Conservation (phyloP, 2,329 filamentous ascomycete genomes). For the Stagonosporopsis rhizophila region DNA sequence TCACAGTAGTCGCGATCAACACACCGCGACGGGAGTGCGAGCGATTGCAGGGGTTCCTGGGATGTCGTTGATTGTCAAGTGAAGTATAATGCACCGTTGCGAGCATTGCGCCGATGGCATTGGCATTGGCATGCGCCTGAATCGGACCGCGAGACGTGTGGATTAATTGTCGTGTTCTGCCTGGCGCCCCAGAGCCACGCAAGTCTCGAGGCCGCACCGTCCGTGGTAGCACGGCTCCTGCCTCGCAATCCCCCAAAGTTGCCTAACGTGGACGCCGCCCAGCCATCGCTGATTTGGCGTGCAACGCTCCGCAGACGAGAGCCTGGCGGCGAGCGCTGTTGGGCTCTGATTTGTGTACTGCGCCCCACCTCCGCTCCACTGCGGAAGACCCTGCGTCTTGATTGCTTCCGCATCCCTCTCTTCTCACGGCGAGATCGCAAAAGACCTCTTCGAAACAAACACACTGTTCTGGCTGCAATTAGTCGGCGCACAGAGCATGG, state of each 20-base stretch:
- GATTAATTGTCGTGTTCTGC: too few relatives aligned
- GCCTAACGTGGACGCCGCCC: background rate
- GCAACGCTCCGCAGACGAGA: background rate
- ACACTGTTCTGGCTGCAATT: constrained; percentile 7
- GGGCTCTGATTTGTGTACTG: constrained; percentile 5
- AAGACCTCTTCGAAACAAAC: constrained; percentile 4
- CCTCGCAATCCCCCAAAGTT: background rate
- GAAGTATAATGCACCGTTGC: background rate
- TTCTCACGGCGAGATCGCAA: constrained; percentile 11
- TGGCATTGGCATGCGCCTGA: background rate
- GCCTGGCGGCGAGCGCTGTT: background rate
- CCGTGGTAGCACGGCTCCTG: background rate
- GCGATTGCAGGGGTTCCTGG: background rate
- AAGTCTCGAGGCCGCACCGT: background rate
- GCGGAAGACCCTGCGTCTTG: constrained; percentile 17
- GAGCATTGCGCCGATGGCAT: background rate
- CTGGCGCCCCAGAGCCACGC: too few relatives aligned
- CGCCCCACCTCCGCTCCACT: constrained; percentile 12
- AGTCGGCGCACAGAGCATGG: constrained; percentile 11
- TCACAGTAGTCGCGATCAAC: constrained; percentile 2
- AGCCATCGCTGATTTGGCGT: background rate
- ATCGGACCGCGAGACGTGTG: background rate
- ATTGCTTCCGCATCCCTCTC: constrained; percentile 2
- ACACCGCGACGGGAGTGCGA: background rate
- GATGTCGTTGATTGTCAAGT: background rate